Evolutionary conservation across 1,284 basidiomycete species (phyloP), one percentile per base, ranked within the genome.

Genomic region (Fomitopsis schrenkii): DNA sequence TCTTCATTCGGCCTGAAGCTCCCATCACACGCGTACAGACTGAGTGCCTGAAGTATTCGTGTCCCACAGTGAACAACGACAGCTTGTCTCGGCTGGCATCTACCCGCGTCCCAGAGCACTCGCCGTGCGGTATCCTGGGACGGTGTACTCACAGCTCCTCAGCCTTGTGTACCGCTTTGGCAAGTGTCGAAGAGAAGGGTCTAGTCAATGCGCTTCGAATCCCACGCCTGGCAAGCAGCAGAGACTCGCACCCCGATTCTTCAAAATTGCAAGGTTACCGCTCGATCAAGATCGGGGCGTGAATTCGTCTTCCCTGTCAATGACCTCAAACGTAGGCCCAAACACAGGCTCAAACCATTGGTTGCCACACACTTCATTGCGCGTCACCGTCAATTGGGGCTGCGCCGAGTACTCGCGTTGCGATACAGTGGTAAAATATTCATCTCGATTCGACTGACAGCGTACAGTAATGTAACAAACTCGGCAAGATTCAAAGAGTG

Each of bases 391-490:
- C 30, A 5, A 33, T 33, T 33, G 8, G 30, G 30, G 30, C 30
- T 33, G 4, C 30, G 8, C 30, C 30, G 30, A 33, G 30, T 33
- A 5, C 5, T 33, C 8, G 30, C 30, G 30, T 33, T 8, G 8
- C 8, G 30, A 33, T 33, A 33, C 4, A 33, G 8, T 33, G 30
- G 30, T 40, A 40, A 40, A 10, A 40, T 40, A 10, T 40, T 2
- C 38, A 40, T 40, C 14, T 15, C 38, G 38, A 8, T 33, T 28
- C 9, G 6, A 46, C 40, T 54, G 50, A 22, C 42, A 59, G 17
- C 53, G 40, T 46, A 54, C 28, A 59, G 52, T 59, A 59, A 44
- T 12, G n/a, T 55, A 59, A 19, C 41, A n/a, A 26, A 28, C 26
- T 41, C 53, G 52, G 41, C 54, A 56, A 58, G 48, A 57, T 38